Conservation (phyloP, 2,329 filamentous ascomycete species). For the Penicillium sclerotigenum region DNA sequence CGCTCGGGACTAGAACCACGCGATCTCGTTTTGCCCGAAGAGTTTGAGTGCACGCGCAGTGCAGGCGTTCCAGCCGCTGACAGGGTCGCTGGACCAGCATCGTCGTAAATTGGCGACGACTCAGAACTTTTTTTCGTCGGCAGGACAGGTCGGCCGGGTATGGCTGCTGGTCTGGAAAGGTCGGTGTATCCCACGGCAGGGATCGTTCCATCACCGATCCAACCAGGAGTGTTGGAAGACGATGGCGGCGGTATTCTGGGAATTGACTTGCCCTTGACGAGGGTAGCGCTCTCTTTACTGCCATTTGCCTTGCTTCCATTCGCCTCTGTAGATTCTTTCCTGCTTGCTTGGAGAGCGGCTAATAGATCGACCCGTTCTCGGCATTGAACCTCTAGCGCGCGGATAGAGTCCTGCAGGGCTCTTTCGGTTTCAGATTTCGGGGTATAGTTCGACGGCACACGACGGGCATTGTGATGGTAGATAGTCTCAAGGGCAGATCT, state of each 20-base stretch:
- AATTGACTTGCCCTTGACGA: constrained; percentile 28
- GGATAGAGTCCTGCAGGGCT: constrained; percentile 74
- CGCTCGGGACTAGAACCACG: constrained; percentile 62
- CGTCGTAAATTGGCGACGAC: constrained; percentile 15
- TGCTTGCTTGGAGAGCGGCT: constrained; percentile 69
- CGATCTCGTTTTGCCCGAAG: constrained; percentile 44
- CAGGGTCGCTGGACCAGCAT: constrained; percentile 7
- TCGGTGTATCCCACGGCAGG: constrained; percentile 76
- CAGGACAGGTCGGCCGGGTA: constrained; percentile 47
- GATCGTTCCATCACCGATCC: constrained; percentile 77
- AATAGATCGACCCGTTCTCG: constrained; percentile 89
- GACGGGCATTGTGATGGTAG: constrained; percentile 77
- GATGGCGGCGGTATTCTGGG: constrained; percentile 9
- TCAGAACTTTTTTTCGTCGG: constrained; percentile 22
- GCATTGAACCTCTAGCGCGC: constrained; percentile 82
- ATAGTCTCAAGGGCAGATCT: constrained; percentile 83
- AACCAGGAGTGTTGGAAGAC: constrained; percentile 49
- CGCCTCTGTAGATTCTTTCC: constrained; percentile 45
- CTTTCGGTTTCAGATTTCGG: constrained; percentile 79
- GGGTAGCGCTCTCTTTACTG: constrained; percentile 22
- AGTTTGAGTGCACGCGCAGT: constrained; percentile 29
- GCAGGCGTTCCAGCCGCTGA: constrained; percentile 18
- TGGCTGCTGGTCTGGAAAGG: constrained; percentile 66
- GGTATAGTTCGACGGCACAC: constrained; percentile 64
- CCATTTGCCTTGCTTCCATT: constrained; percentile 21